Evolutionary conservation across 139 green algal genomes (phyloP), one percentile per base, ranked within the genome.

Genomic region (Chlorella sp.): DNA sequence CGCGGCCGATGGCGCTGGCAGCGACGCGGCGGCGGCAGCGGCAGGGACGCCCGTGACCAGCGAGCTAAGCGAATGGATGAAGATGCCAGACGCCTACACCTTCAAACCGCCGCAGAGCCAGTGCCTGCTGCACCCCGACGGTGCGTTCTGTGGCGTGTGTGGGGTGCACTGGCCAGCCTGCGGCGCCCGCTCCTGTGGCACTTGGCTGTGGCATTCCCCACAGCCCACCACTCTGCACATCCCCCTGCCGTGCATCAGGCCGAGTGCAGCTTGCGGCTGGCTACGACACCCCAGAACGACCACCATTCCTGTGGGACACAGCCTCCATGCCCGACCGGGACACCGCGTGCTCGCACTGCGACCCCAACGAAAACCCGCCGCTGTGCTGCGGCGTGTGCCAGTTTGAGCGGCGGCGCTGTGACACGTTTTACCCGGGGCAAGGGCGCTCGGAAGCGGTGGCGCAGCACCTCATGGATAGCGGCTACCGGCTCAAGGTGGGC

Each of bases 341-440:
- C 2, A 8, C 58, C 13, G 41, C 77, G 40, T 83, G 77, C 77
- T 1, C 56, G 7, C 40, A 60, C 77, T 83, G 77, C 77, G 60
- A 64, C 19, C n/a, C 67, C 20, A 28, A 73, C 24, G 51, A 83
- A 8, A 73, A 34, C 9, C 77, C 77, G 41, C 60, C n/a, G 77
- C 77, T 83, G 58, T 83, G 77, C 77, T 83, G 77, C 77, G 77
- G 82, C 32, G 84, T 87, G 48, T 87, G 84, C 76, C 48, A 54
- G 8, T 87, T 84, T 48, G 84, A 87, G 76, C n/a, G 38, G 17
- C 76, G 84, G 38, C 75, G 43, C 11, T 87, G 84, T 67, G 38
- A 34, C 8, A 3, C 41, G 0, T 46, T 84, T 3, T 79, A 86
- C 41, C 70, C 82, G 0, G 82, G 82, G 0, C 4, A 86, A 24